Evolutionary conservation across 768 basidiomycete species (phyloP), one percentile per base, ranked within the genome.

Genomic region (Guyanaporus albipodus): DNA sequence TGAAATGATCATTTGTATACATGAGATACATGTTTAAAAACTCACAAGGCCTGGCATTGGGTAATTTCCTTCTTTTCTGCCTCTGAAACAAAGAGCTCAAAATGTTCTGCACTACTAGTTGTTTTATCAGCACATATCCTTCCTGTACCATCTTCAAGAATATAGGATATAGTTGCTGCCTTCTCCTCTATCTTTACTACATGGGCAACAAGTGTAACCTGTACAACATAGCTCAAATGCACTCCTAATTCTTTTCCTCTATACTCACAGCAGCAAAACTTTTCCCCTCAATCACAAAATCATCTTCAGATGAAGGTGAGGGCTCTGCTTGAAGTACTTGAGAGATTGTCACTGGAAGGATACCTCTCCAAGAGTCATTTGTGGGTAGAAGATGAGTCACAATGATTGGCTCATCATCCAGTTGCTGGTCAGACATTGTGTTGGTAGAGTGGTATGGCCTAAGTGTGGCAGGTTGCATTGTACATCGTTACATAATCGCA

Each of bases 141-240:
- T 15, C 65, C 67, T 23, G 68, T 70, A 4, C 74, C 74, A 46
- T 76, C 74, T 38, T 72, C 70, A 15, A 73, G 56, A 8, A 4
- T 0, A 17, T 55, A 71, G 5, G 2, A 6, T 27, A 41, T 3
- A 15, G 31, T 7, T 34, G 53, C 44, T 38, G 33, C 2, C 10
- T 21, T 18, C 21, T 21, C 48, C 14, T 41, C 64, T 3, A 65
- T 58, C 2, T 57, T 50, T 32, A 59, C 48, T 10, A 69, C 59
- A 52, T 70, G 67, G 1, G 79, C 80, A 22, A 81, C 80, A 52
- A 82, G 71, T 32, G 69, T 66, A n/a, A 85, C 61, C 63, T 75
- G 53, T 31, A 23, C 24, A 38, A 41, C 9, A 29, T 14, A 42
- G 6, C 24, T 14, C 17, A 37, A 40, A 46, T 59, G 68, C 50